These are phyloP conservation scores for Histomonas meleagridis DNA, from an alignment of 208 protist species.

Conservation along the genomic window DNA sequence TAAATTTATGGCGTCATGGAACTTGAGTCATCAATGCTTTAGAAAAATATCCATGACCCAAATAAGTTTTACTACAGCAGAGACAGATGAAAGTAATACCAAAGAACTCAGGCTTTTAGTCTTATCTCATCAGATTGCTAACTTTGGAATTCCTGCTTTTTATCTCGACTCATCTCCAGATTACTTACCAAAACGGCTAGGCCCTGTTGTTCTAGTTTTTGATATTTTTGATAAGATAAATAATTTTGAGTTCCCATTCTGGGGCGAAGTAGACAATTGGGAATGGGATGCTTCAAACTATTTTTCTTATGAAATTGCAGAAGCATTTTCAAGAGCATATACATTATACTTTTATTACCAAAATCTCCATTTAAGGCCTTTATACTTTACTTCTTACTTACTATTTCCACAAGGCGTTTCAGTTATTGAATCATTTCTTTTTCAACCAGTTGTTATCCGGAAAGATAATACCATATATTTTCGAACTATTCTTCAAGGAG, in stretches of 20 bases:
- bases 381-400: slow-evolving; percentile 9
- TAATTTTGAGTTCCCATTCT: not conserved
- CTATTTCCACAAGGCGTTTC: not conserved
- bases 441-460: not conserved
- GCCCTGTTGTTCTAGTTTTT: not conserved
- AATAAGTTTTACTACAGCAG: no score
- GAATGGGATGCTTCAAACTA: not conserved
- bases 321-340: not conserved
- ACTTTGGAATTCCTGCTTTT: not conserved
- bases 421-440: not conserved
- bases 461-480: not conserved
- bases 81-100: no score
- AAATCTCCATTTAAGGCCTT: not conserved
- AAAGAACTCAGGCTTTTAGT: not conserved
- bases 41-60: no score
- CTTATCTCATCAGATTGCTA: slow-evolving; percentile 16
- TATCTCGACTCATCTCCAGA: not conserved
- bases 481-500: not conserved
- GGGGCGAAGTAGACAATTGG: not conserved
- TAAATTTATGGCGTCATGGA: no score
- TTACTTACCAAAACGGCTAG: not conserved
- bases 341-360: not conserved
- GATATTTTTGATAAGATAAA: not conserved
- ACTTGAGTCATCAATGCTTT: no score
- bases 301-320: not conserved